phyloP scores from a whole-genome alignment of 345 rosid species.

The Arabis hirsuta region DNA sequence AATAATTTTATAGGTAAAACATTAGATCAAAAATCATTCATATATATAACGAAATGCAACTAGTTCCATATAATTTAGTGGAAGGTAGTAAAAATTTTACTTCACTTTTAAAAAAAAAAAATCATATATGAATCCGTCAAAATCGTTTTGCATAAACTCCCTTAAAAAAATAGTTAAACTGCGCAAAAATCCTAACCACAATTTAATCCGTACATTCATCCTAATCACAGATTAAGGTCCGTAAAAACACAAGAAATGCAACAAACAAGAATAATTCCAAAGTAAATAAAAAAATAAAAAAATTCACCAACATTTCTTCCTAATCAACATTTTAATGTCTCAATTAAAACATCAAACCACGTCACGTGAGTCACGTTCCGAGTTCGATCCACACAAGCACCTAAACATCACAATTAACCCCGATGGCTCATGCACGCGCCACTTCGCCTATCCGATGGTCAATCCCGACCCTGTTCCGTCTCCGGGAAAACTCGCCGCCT shows the following conservation, averaged over 20 bases:
- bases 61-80: neutral
- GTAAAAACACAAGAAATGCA: neutral
- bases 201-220: constrained; percentile 30
- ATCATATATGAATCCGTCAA: constrained; percentile 24
- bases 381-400: constrained; percentile 46
- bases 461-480: constrained; percentile 30
- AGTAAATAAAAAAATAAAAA: neutral
- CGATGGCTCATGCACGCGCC: constrained; percentile 50
- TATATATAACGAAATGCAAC: too few species aligned
- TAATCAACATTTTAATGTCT: neutral
- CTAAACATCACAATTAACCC: constrained; percentile 44
- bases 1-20: too few species aligned
- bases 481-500: constrained; percentile 41
- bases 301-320: neutral
- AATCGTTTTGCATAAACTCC: neutral
- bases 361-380: constrained; percentile 26
- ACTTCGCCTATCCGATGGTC: constrained; percentile 28
- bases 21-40: too few species aligned
- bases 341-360: constrained; percentile 1
- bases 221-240: constrained; percentile 32
- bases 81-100: neutral
- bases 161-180: neutral
- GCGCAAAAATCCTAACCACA: constrained; percentile 22
- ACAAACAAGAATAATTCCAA: neutral
- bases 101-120: constrained; percentile 5